Base-by-base conservation (phyloP, 1,284 basidiomycete genomes). In the Pseudozyma thailandica region DNA sequence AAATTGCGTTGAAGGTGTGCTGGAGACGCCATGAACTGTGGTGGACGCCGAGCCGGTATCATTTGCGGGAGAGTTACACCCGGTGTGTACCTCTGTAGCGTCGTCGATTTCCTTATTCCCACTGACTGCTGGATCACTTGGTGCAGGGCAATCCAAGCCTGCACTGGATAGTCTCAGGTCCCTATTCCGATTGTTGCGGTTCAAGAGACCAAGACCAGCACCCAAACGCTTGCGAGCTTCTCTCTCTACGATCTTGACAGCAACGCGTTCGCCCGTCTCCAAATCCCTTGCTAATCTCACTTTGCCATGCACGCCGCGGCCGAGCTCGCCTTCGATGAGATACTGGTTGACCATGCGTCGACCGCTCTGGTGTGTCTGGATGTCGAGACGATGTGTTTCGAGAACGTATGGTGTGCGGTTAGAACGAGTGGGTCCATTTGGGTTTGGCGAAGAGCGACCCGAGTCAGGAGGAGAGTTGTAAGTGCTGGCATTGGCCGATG, bases 301-400 rank as follows among this genome's bases (percentile, higher is more conserved):
- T 38, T 74, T 76, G 35, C 81, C 81, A 39, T 81, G 79, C 5
- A 80, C 79, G 31, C 81, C 81, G 9, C 77, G 68, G 35, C 81
- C 81, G 2, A 82, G 70, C 51, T 82, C 80, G 16, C 64, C 68
- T 35, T 79, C 78, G 35, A 82, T 80, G 50, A 82, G 65, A 50
- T 82, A 82, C 59, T 82, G 76, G 30, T 82, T 82, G 52, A 82
- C 72, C 81, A 82, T 82, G 20, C 80, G 71, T 23, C 72, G 66
- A n/a, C 79, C 76, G 53, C 71, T 79, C 25, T 71, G 63, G 27
- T 82, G 80, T 0, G 79, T 79, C 37, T 79, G 68, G 15, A 82
- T 72, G 45, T 76, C 70, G 28, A 82, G 75, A 16, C 61, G 71
- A 20, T 68, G 45, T 1, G 80, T 81, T 57, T 81, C 79, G 35